phyloP scores from a whole-genome alignment of 768 basidiomycete species.

The Auricularia cornea region DNA sequence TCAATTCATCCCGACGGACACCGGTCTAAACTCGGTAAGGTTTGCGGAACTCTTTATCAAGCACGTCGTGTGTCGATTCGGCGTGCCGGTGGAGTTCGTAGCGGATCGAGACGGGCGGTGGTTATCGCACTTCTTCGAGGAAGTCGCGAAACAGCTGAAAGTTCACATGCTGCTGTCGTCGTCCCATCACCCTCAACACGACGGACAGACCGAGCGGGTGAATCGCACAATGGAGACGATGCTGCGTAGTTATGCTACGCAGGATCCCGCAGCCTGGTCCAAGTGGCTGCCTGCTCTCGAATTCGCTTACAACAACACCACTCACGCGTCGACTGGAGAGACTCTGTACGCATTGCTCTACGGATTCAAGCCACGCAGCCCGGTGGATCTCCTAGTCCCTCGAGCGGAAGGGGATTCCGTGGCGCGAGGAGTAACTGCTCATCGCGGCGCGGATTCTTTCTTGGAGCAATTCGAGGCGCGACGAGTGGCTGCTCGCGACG shows the following conservation, averaged over 20 bases:
- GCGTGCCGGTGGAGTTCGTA: slow-evolving; percentile 9
- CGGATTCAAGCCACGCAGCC: slow-evolving; percentile 17
- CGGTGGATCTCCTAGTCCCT: not conserved
- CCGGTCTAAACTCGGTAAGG: slow-evolving; percentile 16
- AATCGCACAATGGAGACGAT: slow-evolving; percentile 27
- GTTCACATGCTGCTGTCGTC: slow-evolving; percentile 7
- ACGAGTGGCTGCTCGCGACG: too few species aligned
- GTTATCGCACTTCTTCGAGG: too few species aligned
- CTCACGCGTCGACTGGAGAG: slow-evolving; percentile 18
- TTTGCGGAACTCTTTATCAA: slow-evolving; percentile 24
- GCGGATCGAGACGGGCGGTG: slow-evolving; percentile 2
- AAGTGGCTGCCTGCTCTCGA: too few species aligned
- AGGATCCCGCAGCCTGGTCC: too few species aligned
- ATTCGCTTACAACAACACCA: too few species aligned
- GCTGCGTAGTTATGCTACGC: slow-evolving; percentile 3
- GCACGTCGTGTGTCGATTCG: slow-evolving; percentile 14
- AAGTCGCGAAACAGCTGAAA: not conserved
- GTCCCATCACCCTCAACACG: slow-evolving; percentile 17
- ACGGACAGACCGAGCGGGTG: slow-evolving; percentile 30
- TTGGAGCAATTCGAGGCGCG: too few species aligned
- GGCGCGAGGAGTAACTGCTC: too few species aligned
- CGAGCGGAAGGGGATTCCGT: too few species aligned
- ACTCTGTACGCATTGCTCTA: slow-evolving; percentile 21
- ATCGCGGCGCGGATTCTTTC: too few species aligned
- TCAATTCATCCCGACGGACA: slow-evolving; percentile 20